Conservation (phyloP, 2,329 filamentous ascomycete species). For the Trichoderma afroharzianum region DNA sequence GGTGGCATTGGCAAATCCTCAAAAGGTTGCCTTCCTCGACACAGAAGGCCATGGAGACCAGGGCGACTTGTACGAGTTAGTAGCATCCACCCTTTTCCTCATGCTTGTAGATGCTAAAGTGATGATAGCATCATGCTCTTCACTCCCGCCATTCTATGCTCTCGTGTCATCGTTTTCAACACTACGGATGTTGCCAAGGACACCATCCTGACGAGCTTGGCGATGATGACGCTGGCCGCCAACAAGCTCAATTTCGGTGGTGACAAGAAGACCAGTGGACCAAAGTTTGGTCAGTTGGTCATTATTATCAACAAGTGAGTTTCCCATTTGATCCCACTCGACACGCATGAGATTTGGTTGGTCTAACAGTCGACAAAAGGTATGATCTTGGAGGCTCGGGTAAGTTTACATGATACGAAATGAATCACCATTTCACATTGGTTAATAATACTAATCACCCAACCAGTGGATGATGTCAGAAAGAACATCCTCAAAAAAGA, state of each 20-base stretch:
- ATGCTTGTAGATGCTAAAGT: not conserved
- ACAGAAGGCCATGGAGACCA: constrained; percentile 14
- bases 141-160: constrained; percentile 11
- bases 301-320: constrained; percentile 15
- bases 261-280: constrained; percentile 1
- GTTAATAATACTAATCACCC: not conserved
- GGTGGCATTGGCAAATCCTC: not conserved
- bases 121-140: constrained; percentile 4
- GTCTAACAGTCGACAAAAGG: not conserved
- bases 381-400: constrained; percentile 12
- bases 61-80: constrained; percentile 14
- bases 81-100: not conserved
- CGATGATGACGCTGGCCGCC: constrained; percentile 10
- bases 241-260: constrained; percentile 10
- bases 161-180: constrained; percentile 12
- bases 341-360: not conserved
- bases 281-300: constrained; percentile 12
- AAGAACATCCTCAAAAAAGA: constrained; percentile 12
- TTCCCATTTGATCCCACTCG: not conserved
- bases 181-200: constrained; percentile 14
- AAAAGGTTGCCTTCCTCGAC: constrained; percentile 7
- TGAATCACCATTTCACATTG: not conserved
- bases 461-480: constrained; percentile 12
- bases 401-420: not conserved
- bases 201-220: constrained; percentile 12